Percentiles rank a stretch among this genome's conserved stretches.
These are phyloP conservation scores for Tilletia indica DNA, from an alignment of 1,284 basidiomycete species.

Conservation along the genomic window DNA sequence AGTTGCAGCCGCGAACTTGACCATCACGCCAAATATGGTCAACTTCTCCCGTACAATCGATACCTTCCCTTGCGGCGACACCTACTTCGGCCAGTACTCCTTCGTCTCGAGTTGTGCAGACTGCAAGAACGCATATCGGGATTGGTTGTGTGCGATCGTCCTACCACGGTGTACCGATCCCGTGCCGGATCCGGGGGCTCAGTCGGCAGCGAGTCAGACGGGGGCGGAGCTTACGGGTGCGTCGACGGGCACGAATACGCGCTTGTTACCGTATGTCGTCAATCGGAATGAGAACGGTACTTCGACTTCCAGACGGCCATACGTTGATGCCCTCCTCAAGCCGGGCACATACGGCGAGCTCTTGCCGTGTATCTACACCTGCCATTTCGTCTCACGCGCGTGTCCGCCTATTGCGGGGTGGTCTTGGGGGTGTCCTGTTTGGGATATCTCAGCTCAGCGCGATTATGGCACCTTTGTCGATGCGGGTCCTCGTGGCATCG, in stretches of 20 bases:
- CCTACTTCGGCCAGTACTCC: constrained; percentile 56
- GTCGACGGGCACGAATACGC: constrained; percentile 36
- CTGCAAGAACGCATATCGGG: constrained; percentile 55
- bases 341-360: constrained; percentile 50
- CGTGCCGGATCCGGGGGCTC: constrained; percentile 29
- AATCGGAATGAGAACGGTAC: constrained; percentile 39
- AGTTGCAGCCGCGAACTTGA: constrained; percentile 46
- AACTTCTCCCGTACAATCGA: constrained; percentile 56
- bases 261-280: constrained; percentile 49
- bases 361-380: constrained; percentile 51
- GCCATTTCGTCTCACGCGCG: constrained; percentile 46
- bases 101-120: constrained; percentile 55
- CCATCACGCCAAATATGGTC: constrained; percentile 49
- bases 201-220: constrained; percentile 41
- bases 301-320: constrained; percentile 37
- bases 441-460: constrained; percentile 51
- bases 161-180: constrained; percentile 58
- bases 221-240: constrained; percentile 40
- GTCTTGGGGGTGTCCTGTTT: constrained; percentile 48
- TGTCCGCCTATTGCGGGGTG: constrained; percentile 45
- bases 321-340: constrained; percentile 40
- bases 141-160: constrained; percentile 57
- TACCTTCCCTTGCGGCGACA: constrained; percentile 56
- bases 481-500: constrained; percentile 40
- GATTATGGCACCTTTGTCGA: constrained; percentile 55